phyloP scores from a whole-genome alignment of 805 yeast species.

The Debaryomyces hansenii region DNA sequence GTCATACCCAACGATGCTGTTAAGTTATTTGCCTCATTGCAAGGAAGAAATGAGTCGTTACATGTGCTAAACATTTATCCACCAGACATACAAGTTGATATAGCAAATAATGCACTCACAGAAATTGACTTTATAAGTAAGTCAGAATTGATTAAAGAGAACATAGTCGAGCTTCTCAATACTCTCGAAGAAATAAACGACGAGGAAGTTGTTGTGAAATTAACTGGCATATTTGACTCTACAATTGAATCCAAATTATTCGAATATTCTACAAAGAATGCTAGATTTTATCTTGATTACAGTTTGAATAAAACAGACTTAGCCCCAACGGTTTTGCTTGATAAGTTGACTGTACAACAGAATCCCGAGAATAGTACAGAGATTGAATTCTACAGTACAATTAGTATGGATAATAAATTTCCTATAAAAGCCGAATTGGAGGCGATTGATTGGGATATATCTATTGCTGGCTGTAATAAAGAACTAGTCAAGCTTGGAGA shows the following conservation, averaged over 20 bases:
- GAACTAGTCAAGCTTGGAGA: slow-evolving; percentile 20
- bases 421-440: slow-evolving; percentile 18
- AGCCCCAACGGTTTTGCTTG: slow-evolving; percentile 16
- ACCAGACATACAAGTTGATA: slow-evolving; percentile 22
- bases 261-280: slow-evolving; percentile 11
- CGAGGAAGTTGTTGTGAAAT: slow-evolving; percentile 20
- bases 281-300: slow-evolving; percentile 13
- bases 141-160: slow-evolving; percentile 15
- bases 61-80: slow-evolving; percentile 26
- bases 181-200: slow-evolving; percentile 13
- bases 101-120: slow-evolving; percentile 18
- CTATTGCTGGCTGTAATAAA: slow-evolving; percentile 24
- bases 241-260: slow-evolving; percentile 17
- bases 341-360: slow-evolving; percentile 6
- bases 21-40: slow-evolving; percentile 17
- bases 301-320: slow-evolving; percentile 8
- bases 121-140: slow-evolving; percentile 23
- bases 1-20: slow-evolving; percentile 19
- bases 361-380: slow-evolving; percentile 9
- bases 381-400: slow-evolving; percentile 8
- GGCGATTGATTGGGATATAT: slow-evolving; percentile 26
- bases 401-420: slow-evolving; percentile 11
- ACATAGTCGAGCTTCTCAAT: slow-evolving; percentile 15
- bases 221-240: slow-evolving; percentile 18
- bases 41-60: slow-evolving; percentile 8